Conservation (phyloP, 345 rosid species). For the Eutrema heterophyllum region DNA sequence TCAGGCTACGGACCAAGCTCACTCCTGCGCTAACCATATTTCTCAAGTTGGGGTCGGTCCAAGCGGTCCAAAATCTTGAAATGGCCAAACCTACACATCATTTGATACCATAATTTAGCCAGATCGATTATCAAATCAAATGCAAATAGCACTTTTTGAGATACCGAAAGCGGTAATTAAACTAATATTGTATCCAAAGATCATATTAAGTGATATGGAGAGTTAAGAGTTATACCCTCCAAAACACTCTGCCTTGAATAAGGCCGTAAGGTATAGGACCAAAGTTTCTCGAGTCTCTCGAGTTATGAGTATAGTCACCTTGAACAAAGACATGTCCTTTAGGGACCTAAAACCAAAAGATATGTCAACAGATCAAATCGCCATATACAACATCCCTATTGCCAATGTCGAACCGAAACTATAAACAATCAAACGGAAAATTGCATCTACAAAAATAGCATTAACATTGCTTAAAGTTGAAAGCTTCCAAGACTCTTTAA, state of each 20-base stretch:
- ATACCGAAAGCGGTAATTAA: neutral
- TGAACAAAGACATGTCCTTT: slow-evolving; percentile 65
- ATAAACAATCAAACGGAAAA: neutral
- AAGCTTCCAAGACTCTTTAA: neutral
- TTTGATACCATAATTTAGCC: neutral
- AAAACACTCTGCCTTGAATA: slow-evolving; percentile 54
- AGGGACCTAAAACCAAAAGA: slow-evolving; percentile 50
- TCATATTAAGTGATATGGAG: neutral
- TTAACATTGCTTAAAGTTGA: neutral
- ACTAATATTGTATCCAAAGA: neutral
- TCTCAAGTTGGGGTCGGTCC: neutral
- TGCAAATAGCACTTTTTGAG: neutral
- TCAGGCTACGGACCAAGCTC: neutral
- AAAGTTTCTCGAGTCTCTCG: slow-evolving; percentile 64
- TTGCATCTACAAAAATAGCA: neutral
- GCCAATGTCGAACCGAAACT: neutral
- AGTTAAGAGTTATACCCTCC: slow-evolving; percentile 42
- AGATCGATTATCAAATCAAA: neutral
- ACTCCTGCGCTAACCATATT: neutral
- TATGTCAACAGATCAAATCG: neutral
- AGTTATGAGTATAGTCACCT: slow-evolving; percentile 59
- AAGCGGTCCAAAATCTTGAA: slow-evolving; percentile 46
- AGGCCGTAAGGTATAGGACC: slow-evolving; percentile 80
- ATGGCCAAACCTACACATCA: slow-evolving; percentile 51
- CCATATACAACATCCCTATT: neutral